Evolutionary conservation across 805 yeast genomes (phyloP).

Genomic region (Trichomonascus vanleenenianus): DNA sequence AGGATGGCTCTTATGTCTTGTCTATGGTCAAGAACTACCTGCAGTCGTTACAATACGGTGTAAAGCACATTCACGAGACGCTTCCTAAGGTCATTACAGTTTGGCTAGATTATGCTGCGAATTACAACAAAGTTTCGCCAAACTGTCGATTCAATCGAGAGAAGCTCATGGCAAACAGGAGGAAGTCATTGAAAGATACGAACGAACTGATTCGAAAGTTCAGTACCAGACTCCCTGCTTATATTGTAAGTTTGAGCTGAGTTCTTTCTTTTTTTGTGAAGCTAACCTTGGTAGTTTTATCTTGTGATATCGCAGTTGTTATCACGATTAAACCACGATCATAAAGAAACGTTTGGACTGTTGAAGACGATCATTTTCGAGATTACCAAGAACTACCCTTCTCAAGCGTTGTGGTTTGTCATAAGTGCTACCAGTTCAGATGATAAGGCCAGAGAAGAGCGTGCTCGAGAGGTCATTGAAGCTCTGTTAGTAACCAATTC

Average conservation of each 20-base stretch:
- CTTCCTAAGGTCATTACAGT: slow-evolving; percentile 83
- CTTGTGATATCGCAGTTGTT: slow-evolving; percentile 78
- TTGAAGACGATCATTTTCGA: slow-evolving; percentile 50
- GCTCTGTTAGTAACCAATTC: slow-evolving; percentile 17
- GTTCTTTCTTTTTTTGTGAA: no score
- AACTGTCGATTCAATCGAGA: neutral
- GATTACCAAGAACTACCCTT: slow-evolving; percentile 61
- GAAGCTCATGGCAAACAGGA: neutral
- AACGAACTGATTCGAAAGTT: slow-evolving; percentile 2
- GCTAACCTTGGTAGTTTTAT: slow-evolving; percentile 47
- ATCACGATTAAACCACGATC: slow-evolving; percentile 66
- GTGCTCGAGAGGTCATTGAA: slow-evolving; percentile 39
- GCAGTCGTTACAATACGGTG: slow-evolving; percentile 53
- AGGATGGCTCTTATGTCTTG: slow-evolving; percentile 40
- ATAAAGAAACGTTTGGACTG: slow-evolving; percentile 45
- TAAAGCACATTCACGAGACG: slow-evolving; percentile 67
- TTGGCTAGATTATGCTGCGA: slow-evolving; percentile 73
- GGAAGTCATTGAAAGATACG: neutral
- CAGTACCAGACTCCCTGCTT: slow-evolving; percentile 10
- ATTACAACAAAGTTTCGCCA: slow-evolving; percentile 2
- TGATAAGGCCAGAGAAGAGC: slow-evolving; percentile 36
- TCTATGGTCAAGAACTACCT: slow-evolving; percentile 50
- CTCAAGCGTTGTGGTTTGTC: slow-evolving; percentile 79
- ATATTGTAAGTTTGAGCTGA: slow-evolving; percentile 10
- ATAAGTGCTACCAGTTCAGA: slow-evolving; percentile 61